Conservation (phyloP, 352 stramenopile genomes). For the Aphanomyces invadans region DNA sequence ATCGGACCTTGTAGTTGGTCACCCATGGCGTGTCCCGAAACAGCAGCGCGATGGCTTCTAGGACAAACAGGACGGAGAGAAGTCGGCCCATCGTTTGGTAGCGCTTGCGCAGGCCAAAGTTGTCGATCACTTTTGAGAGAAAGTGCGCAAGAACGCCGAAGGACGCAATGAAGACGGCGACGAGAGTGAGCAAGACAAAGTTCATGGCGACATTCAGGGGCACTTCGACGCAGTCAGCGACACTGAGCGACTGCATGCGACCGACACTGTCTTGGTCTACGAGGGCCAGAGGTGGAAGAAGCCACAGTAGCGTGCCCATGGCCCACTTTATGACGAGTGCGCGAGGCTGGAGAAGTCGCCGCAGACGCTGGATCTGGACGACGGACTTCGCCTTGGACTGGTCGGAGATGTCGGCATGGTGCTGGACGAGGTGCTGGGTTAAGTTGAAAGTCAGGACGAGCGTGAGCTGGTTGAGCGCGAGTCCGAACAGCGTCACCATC, state of each 20-base stretch:
- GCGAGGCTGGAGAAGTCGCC: background rate
- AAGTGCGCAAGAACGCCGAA: background rate
- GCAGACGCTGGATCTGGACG: background rate
- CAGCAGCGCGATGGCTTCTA: background rate
- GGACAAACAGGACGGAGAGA: background rate
- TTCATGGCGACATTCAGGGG: background rate
- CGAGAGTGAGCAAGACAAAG: background rate
- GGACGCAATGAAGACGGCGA: constrained; percentile 2
- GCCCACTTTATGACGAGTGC: background rate
- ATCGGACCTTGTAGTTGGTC: background rate
- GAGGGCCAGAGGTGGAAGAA: background rate
- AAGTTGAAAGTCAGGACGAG: constrained; percentile 1
- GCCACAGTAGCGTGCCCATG: background rate
- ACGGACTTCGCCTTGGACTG: background rate
- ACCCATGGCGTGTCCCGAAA: background rate
- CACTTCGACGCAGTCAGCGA: constrained; percentile 9
- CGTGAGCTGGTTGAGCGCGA: background rate
- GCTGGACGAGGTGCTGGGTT: background rate
- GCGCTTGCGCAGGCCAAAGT: constrained; percentile 4
- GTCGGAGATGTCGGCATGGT: background rate
- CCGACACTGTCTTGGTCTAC: background rate
- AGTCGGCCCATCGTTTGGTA: constrained; percentile 7
- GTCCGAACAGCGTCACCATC: background rate
- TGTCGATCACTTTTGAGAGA: constrained; percentile 7
- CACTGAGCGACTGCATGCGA: background rate